phyloP scores from a whole-genome alignment of 441 rosid species.

The Pelargonium australe region DNA sequence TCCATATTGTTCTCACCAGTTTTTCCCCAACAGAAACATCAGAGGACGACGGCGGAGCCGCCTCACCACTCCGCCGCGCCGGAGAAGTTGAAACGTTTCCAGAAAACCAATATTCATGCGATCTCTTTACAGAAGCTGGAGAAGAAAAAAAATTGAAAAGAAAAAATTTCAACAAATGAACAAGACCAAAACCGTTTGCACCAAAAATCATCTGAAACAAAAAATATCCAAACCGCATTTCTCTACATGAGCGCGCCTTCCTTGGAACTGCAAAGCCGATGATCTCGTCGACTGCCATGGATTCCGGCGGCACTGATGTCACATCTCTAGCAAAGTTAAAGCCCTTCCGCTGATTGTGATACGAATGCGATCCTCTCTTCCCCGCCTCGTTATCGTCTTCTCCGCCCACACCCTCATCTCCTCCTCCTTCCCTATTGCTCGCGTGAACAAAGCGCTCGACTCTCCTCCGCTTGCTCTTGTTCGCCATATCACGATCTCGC shows the following conservation, averaged over 20 bases:
- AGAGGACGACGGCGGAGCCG: conserved; percentile 33
- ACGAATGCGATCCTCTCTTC: conserved; percentile 20
- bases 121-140: conserved; percentile 40
- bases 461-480: conserved; percentile 26
- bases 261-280: conserved; percentile 39
- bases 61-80: conserved; percentile 26
- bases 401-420: conserved; percentile 34
- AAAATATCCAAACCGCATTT: background rate
- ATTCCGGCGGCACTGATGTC: conserved; percentile 18
- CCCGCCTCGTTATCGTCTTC: conserved; percentile 34
- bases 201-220: background rate
- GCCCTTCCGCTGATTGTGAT: conserved; percentile 25
- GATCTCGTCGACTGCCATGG: conserved; percentile 35
- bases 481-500: conserved; percentile 27
- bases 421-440: conserved; percentile 26
- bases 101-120: conserved; percentile 32
- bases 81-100: conserved; percentile 35
- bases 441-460: conserved; percentile 21
- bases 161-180: conserved; percentile 1
- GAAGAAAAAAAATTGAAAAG: background rate
- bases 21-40: conserved; percentile 34
- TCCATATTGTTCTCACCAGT: conserved; percentile 20
- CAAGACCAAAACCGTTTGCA: background rate
- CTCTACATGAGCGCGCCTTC: conserved; percentile 44
- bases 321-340: conserved; percentile 16